Conservation (phyloP, 805 yeast genomes). For the Saccharomyces jurei region DNA sequence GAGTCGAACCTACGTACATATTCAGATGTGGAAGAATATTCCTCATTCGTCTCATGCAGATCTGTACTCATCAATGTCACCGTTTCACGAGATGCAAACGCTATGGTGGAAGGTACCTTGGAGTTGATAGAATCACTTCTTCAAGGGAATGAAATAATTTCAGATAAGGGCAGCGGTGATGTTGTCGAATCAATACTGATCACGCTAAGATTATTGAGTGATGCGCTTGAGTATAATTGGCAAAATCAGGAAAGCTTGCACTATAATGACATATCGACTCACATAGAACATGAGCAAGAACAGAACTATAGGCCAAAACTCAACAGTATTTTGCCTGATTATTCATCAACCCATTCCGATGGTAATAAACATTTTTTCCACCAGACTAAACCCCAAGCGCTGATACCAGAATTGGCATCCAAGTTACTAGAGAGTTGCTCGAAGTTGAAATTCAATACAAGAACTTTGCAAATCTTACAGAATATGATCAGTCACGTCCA, state of each 20-base stretch:
- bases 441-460: conserved; percentile 28
- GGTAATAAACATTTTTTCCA: conserved; percentile 23
- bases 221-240: conserved; percentile 36
- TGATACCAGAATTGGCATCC: conserved; percentile 23
- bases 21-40: conserved; percentile 18
- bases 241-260: conserved; percentile 16
- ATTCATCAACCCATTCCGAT: conserved; percentile 25
- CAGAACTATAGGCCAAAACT: conserved; percentile 9
- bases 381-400: conserved; percentile 26
- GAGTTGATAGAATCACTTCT: conserved; percentile 16
- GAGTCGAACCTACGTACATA: conserved; percentile 16
- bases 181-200: conserved; percentile 25
- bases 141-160: conserved; percentile 10
- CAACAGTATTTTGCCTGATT: conserved; percentile 25
- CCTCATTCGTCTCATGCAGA: conserved; percentile 18
- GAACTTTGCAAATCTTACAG: conserved; percentile 28
- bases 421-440: conserved; percentile 26
- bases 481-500: conserved; percentile 20
- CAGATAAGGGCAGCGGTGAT: conserved; percentile 8
- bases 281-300: conserved; percentile 1
- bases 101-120: conserved; percentile 11
- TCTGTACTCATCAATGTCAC: conserved; percentile 20
- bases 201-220: conserved; percentile 34
- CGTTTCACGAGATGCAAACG: conserved; percentile 14
- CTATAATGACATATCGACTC: conserved; percentile 11